Percentiles rank a stretch among this genome's conserved stretches.
These are phyloP conservation scores for Dactylis glomerata DNA, from an alignment of 176 grass and related monocot genomes.

Conservation along the genomic window DNA sequence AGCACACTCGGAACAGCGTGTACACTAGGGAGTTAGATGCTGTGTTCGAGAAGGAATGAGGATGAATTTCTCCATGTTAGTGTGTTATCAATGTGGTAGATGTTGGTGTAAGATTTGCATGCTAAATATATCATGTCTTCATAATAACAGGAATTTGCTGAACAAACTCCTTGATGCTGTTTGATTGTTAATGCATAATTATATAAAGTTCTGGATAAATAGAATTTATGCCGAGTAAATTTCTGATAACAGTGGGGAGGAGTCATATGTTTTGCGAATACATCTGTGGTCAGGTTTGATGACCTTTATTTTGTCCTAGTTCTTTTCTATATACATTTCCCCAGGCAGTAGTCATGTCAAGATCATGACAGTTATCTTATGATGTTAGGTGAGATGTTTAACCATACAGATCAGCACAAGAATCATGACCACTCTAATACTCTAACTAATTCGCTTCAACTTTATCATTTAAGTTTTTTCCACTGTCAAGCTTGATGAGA, in stretches of 20 bases:
- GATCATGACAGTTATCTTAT: slow-evolving; percentile 54
- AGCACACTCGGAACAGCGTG: neutral
- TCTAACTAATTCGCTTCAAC: slow-evolving; percentile 48
- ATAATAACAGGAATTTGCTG: neutral
- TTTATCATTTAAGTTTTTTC: slow-evolving; percentile 32
- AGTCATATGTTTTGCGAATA: slow-evolving; percentile 1
- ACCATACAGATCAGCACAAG: slow-evolving; percentile 60
- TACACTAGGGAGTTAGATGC: neutral
- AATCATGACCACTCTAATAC: slow-evolving; percentile 61
- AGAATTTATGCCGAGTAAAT: neutral
- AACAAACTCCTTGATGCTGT: neutral
- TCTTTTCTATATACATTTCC: slow-evolving; percentile 7
- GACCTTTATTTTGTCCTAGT: slow-evolving; percentile 12
- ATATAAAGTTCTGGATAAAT: neutral
- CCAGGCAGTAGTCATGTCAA: slow-evolving; percentile 52
- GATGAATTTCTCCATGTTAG: neutral
- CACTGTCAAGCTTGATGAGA: slow-evolving; percentile 8
- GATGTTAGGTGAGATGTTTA: slow-evolving; percentile 46
- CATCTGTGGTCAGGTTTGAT: neutral
- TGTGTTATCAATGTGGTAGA: neutral
- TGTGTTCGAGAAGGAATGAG: neutral
- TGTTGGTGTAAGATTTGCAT: slow-evolving; percentile 4
- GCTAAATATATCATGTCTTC: neutral
- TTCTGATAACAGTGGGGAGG: slow-evolving; percentile 7
- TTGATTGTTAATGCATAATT: neutral